These are phyloP conservation scores for Trifolium dubium DNA, from an alignment of 306 rosid genomes.

Conservation along the genomic window DNA sequence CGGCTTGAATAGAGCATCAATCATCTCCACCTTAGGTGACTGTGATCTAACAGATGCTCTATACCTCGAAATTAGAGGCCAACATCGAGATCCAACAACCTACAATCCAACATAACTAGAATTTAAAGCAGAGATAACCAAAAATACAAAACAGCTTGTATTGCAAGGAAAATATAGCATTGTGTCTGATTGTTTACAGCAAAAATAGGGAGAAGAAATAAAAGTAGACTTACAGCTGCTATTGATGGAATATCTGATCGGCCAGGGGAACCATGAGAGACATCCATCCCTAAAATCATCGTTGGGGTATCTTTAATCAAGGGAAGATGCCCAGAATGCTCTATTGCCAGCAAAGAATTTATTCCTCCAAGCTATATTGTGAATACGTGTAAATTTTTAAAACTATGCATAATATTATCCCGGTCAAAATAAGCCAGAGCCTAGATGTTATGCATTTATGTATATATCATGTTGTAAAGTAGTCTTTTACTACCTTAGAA, in stretches of 20 bases:
- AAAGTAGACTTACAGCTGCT: constrained; percentile 70
- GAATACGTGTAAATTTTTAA: constrained; percentile 19
- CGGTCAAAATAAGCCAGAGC: not conserved
- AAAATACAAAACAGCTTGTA: constrained; percentile 30
- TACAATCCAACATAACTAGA: constrained; percentile 48
- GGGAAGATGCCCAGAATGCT: constrained; percentile 72
- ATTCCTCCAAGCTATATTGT: constrained; percentile 81
- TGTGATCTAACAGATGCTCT: constrained; percentile 86
- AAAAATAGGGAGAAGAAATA: not conserved
- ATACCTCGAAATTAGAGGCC: constrained; percentile 93
- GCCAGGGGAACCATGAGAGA: constrained; percentile 80
- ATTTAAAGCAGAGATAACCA: constrained; percentile 15
- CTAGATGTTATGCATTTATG: not conserved
- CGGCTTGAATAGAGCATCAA: constrained; percentile 89
- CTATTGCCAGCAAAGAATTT: constrained; percentile 85
- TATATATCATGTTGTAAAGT: constrained; percentile 25
- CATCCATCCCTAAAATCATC: constrained; percentile 94
- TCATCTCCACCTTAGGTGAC: constrained; percentile 81
- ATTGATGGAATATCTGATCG: constrained; percentile 77
- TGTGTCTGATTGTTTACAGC: not conserved
- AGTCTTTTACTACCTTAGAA: constrained; percentile 79
- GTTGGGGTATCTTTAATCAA: constrained; percentile 78
- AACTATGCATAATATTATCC: constrained; percentile 8
- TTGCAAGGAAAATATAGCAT: constrained; percentile 29
- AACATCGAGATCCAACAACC: constrained; percentile 88